Percentiles rank a stretch among this genome's conserved stretches.
phyloP scores from a whole-genome alignment of 2,329 filamentous ascomycete species.

The Penicillium palitans region DNA sequence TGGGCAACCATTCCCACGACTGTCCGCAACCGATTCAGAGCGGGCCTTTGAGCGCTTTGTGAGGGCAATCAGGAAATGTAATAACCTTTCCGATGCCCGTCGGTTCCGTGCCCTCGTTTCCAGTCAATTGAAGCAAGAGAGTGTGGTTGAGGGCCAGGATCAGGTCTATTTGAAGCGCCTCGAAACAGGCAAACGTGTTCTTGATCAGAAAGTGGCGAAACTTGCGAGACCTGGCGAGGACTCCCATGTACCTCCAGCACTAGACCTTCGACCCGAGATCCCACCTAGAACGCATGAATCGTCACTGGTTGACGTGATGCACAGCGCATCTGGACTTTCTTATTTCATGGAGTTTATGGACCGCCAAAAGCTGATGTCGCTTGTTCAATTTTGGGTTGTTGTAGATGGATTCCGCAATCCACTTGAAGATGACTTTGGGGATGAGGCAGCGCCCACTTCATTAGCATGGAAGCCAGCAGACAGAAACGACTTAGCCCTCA shows the following conservation, averaged over 20 bases:
- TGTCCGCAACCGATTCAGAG: slow-evolving; percentile 82
- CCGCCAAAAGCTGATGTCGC: slow-evolving; percentile 76
- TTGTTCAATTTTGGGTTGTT: slow-evolving; percentile 98
- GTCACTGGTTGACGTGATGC: slow-evolving; percentile 79
- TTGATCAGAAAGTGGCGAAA: slow-evolving; percentile 85
- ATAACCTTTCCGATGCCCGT: slow-evolving; percentile 88
- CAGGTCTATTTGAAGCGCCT: slow-evolving; percentile 82
- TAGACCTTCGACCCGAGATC: slow-evolving; percentile 35
- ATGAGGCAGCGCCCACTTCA: slow-evolving; percentile 63
- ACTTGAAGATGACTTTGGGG: slow-evolving; percentile 78
- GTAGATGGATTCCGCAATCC: slow-evolving; percentile 96
- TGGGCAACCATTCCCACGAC: slow-evolving; percentile 70
- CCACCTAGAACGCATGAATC: slow-evolving; percentile 71
- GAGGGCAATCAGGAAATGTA: slow-evolving; percentile 80
- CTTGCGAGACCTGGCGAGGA: slow-evolving; percentile 67
- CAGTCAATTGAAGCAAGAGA: slow-evolving; percentile 86
- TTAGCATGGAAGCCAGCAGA: slow-evolving; percentile 80
- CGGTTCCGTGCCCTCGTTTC: slow-evolving; percentile 89
- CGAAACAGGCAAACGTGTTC: slow-evolving; percentile 83
- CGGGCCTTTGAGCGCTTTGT: slow-evolving; percentile 94
- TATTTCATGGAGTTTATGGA: slow-evolving; percentile 99
- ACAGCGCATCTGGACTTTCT: slow-evolving; percentile 84
- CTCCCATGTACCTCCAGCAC: slow-evolving; percentile 33
- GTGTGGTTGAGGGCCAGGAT: slow-evolving; percentile 74
- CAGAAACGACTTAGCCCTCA: slow-evolving; percentile 82